Evolutionary conservation across 306 rosid species (phyloP).

Genomic region (Cajanus cajan): DNA sequence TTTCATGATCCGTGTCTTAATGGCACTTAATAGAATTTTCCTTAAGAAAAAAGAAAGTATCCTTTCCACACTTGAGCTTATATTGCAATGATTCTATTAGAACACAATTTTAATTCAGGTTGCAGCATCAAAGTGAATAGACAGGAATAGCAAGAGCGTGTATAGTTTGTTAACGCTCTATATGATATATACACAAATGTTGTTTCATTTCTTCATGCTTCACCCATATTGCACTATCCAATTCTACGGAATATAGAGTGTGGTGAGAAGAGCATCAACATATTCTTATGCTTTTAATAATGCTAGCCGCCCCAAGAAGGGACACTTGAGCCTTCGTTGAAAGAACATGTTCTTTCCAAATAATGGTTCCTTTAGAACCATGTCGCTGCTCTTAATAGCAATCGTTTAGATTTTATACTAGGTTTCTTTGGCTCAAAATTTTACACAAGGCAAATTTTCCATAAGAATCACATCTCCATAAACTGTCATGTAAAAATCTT

Average conservation of each 20-base stretch:
- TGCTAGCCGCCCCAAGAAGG: slow-evolving; percentile 20
- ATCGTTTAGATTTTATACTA: slow-evolving; percentile 31
- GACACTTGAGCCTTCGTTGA: slow-evolving; percentile 13
- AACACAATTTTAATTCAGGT: neutral
- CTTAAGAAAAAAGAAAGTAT: neutral
- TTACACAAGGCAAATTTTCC: slow-evolving; percentile 14
- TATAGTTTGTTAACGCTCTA: neutral
- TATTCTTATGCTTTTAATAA: slow-evolving; percentile 19
- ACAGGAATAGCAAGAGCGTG: neutral
- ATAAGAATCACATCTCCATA: slow-evolving; percentile 8
- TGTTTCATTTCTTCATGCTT: no score
- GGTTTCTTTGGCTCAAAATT: slow-evolving; percentile 31
- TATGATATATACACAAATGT: slow-evolving; percentile 25
- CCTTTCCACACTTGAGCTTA: neutral
- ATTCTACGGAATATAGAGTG: slow-evolving; percentile 17
- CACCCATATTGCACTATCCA: slow-evolving; percentile 36
- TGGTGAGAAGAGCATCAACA: slow-evolving; percentile 28
- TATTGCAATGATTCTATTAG: neutral
- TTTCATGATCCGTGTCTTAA: neutral
- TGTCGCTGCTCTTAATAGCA: slow-evolving; percentile 28
- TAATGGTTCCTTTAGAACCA: slow-evolving; percentile 28
- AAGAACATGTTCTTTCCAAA: slow-evolving; percentile 39
- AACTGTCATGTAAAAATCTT: neutral
- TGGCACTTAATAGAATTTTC: neutral
- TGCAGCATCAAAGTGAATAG: neutral